A percentile compares a stretch with the other conserved stretches of the same genome.
Conservation (phyloP, 768 basidiomycete species). For the Ephemerocybe angulata region DNA sequence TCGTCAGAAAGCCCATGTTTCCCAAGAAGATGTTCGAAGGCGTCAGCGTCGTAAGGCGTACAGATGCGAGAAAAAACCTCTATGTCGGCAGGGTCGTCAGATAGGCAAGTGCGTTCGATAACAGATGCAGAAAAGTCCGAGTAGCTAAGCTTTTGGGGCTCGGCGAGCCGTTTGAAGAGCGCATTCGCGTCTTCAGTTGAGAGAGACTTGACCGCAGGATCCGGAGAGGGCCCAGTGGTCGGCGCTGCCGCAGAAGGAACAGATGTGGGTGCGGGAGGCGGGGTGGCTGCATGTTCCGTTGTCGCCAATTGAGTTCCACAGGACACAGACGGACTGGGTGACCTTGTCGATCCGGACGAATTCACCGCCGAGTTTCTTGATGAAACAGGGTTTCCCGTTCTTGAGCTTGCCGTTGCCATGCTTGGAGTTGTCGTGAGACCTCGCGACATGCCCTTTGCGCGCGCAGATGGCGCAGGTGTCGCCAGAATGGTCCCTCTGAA, state of each 20-base stretch:
- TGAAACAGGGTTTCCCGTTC: too few species aligned
- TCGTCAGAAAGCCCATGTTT: slow-evolving; percentile 16
- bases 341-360: background rate
- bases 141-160: slow-evolving; percentile 14
- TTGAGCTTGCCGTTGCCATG: too few species aligned
- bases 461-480: too few species aligned
- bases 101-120: slow-evolving; percentile 12
- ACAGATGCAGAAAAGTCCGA: slow-evolving; percentile 17
- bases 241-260: slow-evolving; percentile 21
- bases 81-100: slow-evolving; percentile 2
- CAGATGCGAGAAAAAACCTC: slow-evolving; percentile 22
- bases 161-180: background rate
- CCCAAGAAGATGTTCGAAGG: slow-evolving; percentile 22
- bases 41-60: slow-evolving; percentile 27
- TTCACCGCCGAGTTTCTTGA: too few species aligned
- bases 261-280: slow-evolving; percentile 13
- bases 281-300: background rate
- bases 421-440: too few species aligned
- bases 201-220: slow-evolving; percentile 17
- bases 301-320: background rate
- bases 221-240: slow-evolving; percentile 24
- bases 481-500: too few species aligned
- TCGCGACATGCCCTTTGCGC: too few species aligned
- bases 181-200: background rate
- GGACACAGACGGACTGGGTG: background rate